Evolutionary conservation across 2,329 filamentous ascomycete species (phyloP).

Genomic region (Fusarium phyllophilum): DNA sequence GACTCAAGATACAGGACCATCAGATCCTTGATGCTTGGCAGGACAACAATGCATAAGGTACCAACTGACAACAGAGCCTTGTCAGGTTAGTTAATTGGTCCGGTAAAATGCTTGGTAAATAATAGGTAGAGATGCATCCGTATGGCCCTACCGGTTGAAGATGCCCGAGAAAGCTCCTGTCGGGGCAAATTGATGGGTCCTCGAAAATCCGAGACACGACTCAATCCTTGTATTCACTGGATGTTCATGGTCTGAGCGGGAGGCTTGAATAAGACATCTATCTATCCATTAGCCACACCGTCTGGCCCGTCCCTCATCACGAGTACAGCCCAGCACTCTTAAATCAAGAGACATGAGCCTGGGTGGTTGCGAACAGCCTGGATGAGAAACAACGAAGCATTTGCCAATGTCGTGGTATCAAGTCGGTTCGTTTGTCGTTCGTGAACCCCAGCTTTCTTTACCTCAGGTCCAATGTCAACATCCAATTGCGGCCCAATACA

Average conservation of each 20-base stretch:
- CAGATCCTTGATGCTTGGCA: slow-evolving; percentile 31
- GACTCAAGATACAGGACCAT: slow-evolving; percentile 11
- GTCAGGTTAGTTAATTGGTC: slow-evolving; percentile 1
- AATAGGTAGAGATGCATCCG: slow-evolving; percentile 11
- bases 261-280: slow-evolving; percentile 16
- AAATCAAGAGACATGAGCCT: not conserved
- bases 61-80: slow-evolving; percentile 10
- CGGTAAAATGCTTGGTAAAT: slow-evolving; percentile 11
- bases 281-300: slow-evolving; percentile 22
- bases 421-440: slow-evolving; percentile 32
- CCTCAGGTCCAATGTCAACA: slow-evolving; percentile 11
- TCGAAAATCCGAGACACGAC: slow-evolving; percentile 27
- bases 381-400: slow-evolving; percentile 33
- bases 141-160: slow-evolving; percentile 30
- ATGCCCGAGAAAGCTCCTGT: slow-evolving; percentile 23
- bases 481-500: slow-evolving; percentile 14
- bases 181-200: slow-evolving; percentile 12
- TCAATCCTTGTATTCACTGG: slow-evolving; percentile 18
- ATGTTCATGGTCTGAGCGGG: slow-evolving; percentile 22
- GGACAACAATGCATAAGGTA: slow-evolving; percentile 31
- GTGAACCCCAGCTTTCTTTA: slow-evolving; percentile 11
- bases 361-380: slow-evolving; percentile 8
- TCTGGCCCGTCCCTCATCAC: slow-evolving; percentile 1
- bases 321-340: slow-evolving; percentile 16
- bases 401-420: slow-evolving; percentile 1